These are phyloP conservation scores for Zopfochytrium polystomum DNA, from an alignment of 371 early-diverging fungal species.

Conservation along the genomic window DNA sequence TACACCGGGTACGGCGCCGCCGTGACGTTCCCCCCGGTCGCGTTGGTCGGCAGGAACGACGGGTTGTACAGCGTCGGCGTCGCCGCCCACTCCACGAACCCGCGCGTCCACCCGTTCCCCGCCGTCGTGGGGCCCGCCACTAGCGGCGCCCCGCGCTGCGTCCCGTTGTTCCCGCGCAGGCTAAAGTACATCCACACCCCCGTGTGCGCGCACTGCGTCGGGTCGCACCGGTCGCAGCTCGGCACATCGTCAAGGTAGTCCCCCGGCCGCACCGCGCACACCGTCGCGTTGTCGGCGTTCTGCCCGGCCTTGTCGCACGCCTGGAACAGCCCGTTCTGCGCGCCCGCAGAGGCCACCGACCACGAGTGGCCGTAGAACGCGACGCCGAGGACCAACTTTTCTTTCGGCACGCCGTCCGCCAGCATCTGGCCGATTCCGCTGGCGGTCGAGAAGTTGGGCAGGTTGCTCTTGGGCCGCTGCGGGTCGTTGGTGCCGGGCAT, in stretches of 20 bases:
- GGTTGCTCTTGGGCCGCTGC: slow-evolving; percentile 15
- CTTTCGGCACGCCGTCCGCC: slow-evolving; percentile 57
- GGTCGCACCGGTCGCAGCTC: too few species aligned
- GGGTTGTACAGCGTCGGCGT: too few species aligned
- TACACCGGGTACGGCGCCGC: slow-evolving; percentile 26
- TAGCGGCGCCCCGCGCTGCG: slow-evolving; percentile 40
- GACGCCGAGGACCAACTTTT: slow-evolving; percentile 51
- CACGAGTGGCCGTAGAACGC: slow-evolving; percentile 54
- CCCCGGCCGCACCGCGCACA: slow-evolving; percentile 5
- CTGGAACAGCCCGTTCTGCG: slow-evolving; percentile 32
- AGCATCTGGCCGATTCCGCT: slow-evolving; percentile 59
- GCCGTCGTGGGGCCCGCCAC: slow-evolving; percentile 57
- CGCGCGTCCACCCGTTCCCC: slow-evolving; percentile 56
- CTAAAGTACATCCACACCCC: too few species aligned
- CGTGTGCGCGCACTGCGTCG: slow-evolving; percentile 20
- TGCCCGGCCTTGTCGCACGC: slow-evolving; percentile 3
- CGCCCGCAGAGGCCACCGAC: slow-evolving; percentile 31
- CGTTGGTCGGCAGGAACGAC: slow-evolving; percentile 13
- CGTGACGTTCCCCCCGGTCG: not conserved
- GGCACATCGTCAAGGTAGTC: slow-evolving; percentile 1
- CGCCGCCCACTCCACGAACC: slow-evolving; percentile 62
- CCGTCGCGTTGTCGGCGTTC: not conserved
- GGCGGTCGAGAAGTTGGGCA: slow-evolving; percentile 53
- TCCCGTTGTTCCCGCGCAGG: too few species aligned
- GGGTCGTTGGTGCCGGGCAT: slow-evolving; percentile 47